Percentiles rank a stretch among this genome's conserved stretches.
These are phyloP conservation scores for Nicotiana tomentosiformis DNA, from an alignment of 257 asterid genomes.

Conservation along the genomic window DNA sequence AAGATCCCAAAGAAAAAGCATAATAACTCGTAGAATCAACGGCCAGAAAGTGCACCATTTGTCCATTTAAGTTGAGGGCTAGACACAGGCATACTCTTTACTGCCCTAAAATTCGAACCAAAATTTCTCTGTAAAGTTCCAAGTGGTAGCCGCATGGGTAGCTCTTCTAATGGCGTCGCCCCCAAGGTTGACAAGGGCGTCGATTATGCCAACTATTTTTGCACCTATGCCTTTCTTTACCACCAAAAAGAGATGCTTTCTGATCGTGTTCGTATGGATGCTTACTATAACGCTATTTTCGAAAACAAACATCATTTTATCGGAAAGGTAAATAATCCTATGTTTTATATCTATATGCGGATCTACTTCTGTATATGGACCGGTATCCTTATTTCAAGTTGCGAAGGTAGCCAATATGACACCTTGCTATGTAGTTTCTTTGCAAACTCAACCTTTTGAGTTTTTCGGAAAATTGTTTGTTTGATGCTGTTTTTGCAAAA, in stretches of 20 bases:
- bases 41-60: background rate
- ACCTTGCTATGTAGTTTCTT: background rate
- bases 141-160: conserved; percentile 39
- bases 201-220: conserved; percentile 94
- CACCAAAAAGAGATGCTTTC: conserved; percentile 99
- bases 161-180: conserved; percentile 35
- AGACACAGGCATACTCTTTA: background rate
- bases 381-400: background rate
- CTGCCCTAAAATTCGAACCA: conserved; percentile 1
- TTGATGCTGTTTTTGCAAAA: background rate
- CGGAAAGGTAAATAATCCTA: conserved; percentile 52
- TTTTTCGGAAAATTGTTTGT: background rate
- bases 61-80: background rate
- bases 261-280: conserved; percentile 98
- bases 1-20: no score
- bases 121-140: background rate
- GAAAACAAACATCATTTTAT: conserved; percentile 70
- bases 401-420: background rate
- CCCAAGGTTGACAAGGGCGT: conserved; percentile 65
- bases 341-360: background rate
- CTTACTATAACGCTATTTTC: conserved; percentile 76
- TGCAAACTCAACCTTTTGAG: background rate
- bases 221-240: conserved; percentile 85
- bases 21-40: background rate
- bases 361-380: background rate